Base-by-base conservation (phyloP, 805 yeast species). In the Starmerella powellii region DNA sequence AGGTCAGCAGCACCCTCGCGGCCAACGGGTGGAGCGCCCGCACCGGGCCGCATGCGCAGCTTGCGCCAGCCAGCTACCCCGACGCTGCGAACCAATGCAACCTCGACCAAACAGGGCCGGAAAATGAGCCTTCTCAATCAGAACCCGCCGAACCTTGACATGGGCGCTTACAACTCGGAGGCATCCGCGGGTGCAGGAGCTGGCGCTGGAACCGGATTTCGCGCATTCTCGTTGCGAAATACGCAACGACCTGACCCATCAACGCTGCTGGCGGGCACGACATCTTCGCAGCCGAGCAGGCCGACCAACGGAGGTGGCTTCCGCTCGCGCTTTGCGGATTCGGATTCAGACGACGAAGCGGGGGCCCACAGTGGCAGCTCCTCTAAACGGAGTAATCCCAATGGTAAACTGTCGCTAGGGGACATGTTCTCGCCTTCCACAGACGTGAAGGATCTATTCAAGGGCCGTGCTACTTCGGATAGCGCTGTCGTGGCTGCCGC, bases 291-390 rank as follows among this genome's bases (percentile, higher is more conserved):
- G 23, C 15, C 21, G 24, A 8, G 3, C 21, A 31, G 37, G 20
- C 2, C 21, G 15, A 37, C 32, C 3, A 6, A 18, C 23, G 37
- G 32, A 18, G 41, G 40, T 8, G 31, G 12, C 17, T 58, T 59
- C 54, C 37, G 42, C 26, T 57, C 61, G n/a, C 53, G 63, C 8
- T 47, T 59, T 33, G 58, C 57, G 18, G 63, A 59, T 38, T 50
- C 57, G 4, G 63, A 59, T 40, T 50, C 58, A 10, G 63, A 59
- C 6, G 59, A 56, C 29, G 63, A 58, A 11, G 38, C 17, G 6
- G 34, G 28, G 17, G 40, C 28, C n/a, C 36, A 20, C 38, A 29
- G 29, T 19, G 24, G 31, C 15, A 10, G 40, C 42, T 26, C 35
- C 42, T 31, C 37, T 24, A 36, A 36, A 12, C 3, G n/a, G 12